These are phyloP conservation scores for Talaromyces liani DNA, from an alignment of 495 filamentous ascomycete species.

Conservation along the genomic window DNA sequence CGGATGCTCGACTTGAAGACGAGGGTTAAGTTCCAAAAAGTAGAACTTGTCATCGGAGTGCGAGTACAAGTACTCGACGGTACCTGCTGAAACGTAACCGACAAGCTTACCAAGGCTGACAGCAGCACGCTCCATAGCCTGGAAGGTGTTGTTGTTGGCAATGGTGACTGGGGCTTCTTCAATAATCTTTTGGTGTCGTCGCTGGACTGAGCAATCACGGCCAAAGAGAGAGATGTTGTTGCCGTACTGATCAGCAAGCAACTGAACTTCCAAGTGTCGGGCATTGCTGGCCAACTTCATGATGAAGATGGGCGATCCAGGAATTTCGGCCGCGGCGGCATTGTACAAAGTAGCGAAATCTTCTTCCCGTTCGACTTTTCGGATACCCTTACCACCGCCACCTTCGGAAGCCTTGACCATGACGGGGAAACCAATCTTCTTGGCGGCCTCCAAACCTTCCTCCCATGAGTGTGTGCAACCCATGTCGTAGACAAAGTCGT, in stretches of 20 bases:
- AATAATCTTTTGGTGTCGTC: constrained; percentile 99
- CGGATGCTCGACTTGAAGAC: constrained; percentile 98
- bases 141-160: constrained; percentile 80
- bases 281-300: constrained; percentile 99
- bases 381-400: constrained; percentile 98
- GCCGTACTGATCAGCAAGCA: constrained; percentile 97
- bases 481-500: constrained; percentile 76
- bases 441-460: constrained; percentile 82
- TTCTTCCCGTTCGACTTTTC: constrained; percentile 84
- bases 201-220: constrained; percentile 97
- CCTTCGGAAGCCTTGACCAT: constrained; percentile 99
- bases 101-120: constrained; percentile 90
- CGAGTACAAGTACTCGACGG: constrained; percentile 98
- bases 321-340: constrained; percentile 93
- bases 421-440: constrained; percentile 92
- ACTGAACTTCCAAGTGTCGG: constrained; percentile 92
- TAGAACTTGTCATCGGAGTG: constrained; percentile 99
- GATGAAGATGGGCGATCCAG: constrained; percentile 99
- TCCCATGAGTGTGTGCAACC: constrained; percentile 83
- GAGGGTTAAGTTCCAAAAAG: constrained; percentile 95
- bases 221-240: constrained; percentile 99
- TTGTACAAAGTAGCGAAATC: constrained; percentile 82
- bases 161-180: constrained; percentile 98
- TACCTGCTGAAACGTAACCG: constrained; percentile 97
- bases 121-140: constrained; percentile 92